Base-by-base conservation (phyloP, 2,329 filamentous ascomycete species). In the Penicillium vulpinum region DNA sequence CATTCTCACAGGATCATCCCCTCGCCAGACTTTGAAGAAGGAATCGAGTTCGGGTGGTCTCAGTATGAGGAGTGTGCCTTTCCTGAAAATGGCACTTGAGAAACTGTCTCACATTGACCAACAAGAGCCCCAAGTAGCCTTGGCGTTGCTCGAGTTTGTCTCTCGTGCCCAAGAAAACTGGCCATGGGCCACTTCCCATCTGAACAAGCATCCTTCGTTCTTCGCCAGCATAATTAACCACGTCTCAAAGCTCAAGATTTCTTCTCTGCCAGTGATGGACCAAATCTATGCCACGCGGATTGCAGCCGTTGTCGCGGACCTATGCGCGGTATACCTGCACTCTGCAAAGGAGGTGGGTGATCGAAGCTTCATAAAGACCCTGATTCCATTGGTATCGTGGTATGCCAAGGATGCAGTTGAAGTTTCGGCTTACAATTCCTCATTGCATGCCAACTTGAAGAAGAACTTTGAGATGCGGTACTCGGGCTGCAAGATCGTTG, bases 91-190 rank as follows among this genome's bases (percentile, higher is more conserved):
- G 54, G 93, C 92, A 0, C 80, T 97, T 31, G 83, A 88, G 43
- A 83, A 85, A 56, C 79, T 97, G 36, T 82, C 84, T 18, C 81
- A 81, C 11, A 85, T 96, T 58, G 81, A 83, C 24, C 78, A 83
- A 2, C 73, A 92, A 22, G 81, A 88, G 9, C 81, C 83, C n/a
- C 78, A 80, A 33, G 85, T 91, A 60, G 85, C 88, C 4, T 78
- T 92, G 22, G 86, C 89, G 0, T 86, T 97, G 65, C 81, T 99
- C 16, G 88, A 93, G 66, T 97, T 97, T 71, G 85, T 97, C 36
- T 87, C 90, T 2, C 86, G 89, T 3, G 90, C 93, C 5, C 92
- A 97, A 70, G 94, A 96, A 72, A 90, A 92, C 70, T 97, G 93
- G 93, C 89, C 92, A 1, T 96, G 93, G 91, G 92, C 91, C 1